A percentile compares a stretch with the other conserved stretches of the same genome.
These are phyloP conservation scores for Aureobasidium musti DNA, from an alignment of 2,329 filamentous ascomycete genomes.

Conservation along the genomic window DNA sequence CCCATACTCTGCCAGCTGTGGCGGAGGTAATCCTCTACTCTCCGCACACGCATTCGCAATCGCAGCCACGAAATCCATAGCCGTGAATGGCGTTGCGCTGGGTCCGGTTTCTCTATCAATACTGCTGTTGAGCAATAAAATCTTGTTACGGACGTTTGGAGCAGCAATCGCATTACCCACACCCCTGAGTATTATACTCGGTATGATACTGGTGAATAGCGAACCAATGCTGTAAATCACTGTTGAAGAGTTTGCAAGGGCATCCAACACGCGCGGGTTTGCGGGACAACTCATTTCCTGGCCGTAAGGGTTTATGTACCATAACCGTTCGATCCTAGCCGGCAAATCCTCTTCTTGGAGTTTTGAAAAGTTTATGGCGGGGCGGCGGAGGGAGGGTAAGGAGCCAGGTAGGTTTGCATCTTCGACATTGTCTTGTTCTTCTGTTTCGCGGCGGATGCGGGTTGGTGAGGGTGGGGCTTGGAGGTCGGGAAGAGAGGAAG, in stretches of 20 bases:
- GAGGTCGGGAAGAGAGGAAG: constrained; percentile 6
- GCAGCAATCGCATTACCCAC: constrained; percentile 64
- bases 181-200: constrained; percentile 74
- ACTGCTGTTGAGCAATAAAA: constrained; percentile 81
- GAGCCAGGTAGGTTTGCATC: constrained; percentile 82
- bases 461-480: constrained; percentile 14
- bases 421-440: constrained; percentile 67
- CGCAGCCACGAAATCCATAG: constrained; percentile 77
- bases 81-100: constrained; percentile 63
- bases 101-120: constrained; percentile 87
- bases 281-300: constrained; percentile 86
- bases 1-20: constrained; percentile 53
- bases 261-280: constrained; percentile 75
- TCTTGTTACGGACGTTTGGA: constrained; percentile 64
- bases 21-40: constrained; percentile 54
- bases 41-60: constrained; percentile 73
- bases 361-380: constrained; percentile 83
- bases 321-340: constrained; percentile 75
- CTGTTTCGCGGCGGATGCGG: constrained; percentile 44
- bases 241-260: constrained; percentile 64
- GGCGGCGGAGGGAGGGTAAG: constrained; percentile 74
- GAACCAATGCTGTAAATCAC: constrained; percentile 94
- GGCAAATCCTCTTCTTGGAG: constrained; percentile 71
- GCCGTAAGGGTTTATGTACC: constrained; percentile 99
- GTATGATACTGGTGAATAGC: constrained; percentile 85